A percentile compares a stretch with the other conserved stretches of the same genome.
Evolutionary conservation across 2,329 filamentous ascomycete species (phyloP).

Genomic region (Cercospora zeae-maydis): DNA sequence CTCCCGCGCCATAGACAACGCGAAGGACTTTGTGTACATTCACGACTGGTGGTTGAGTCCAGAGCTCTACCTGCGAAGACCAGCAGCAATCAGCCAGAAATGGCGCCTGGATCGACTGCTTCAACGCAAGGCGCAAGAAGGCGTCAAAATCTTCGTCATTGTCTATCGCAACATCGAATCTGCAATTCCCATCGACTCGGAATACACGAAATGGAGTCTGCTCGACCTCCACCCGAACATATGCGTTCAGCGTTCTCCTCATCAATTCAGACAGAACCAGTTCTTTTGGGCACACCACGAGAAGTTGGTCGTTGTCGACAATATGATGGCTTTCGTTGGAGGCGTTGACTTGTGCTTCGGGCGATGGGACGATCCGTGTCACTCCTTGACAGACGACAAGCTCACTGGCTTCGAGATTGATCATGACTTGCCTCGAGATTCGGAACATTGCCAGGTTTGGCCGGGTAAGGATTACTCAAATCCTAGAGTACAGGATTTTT

Average conservation of each 20-base stretch:
- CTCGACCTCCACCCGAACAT: constrained; percentile 94
- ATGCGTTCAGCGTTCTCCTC: constrained; percentile 91
- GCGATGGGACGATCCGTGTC: constrained; percentile 93
- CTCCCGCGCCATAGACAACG: constrained; percentile 92
- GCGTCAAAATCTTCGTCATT: constrained; percentile 96
- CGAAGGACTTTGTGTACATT: constrained; percentile 96
- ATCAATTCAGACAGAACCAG: constrained; percentile 97
- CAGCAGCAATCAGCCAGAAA: constrained; percentile 93
- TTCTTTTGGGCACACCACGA: constrained; percentile 99
- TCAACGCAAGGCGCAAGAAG: constrained; percentile 89
- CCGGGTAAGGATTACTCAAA: constrained; percentile 99
- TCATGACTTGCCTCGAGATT: constrained; percentile 70
- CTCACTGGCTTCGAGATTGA: constrained; percentile 86
- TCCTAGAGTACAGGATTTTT: constrained; percentile 92
- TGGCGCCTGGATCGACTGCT: constrained; percentile 92
- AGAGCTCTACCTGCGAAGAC: constrained; percentile 89
- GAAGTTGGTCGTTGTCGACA: constrained; percentile 95
- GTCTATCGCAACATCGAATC: constrained; percentile 97
- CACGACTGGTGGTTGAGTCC: constrained; percentile 99
- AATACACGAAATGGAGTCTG: constrained; percentile 95
- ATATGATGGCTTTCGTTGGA: constrained; percentile 91
- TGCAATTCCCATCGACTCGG: constrained; percentile 94
- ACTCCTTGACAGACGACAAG: constrained; percentile 87
- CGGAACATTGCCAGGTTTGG: constrained; percentile 92
- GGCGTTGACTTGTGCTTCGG: constrained; percentile 97